A percentile compares a stretch with the other conserved stretches of the same genome.
Conservation (phyloP, 73 alveolate species). For the Paraurostyla sp. region DNA sequence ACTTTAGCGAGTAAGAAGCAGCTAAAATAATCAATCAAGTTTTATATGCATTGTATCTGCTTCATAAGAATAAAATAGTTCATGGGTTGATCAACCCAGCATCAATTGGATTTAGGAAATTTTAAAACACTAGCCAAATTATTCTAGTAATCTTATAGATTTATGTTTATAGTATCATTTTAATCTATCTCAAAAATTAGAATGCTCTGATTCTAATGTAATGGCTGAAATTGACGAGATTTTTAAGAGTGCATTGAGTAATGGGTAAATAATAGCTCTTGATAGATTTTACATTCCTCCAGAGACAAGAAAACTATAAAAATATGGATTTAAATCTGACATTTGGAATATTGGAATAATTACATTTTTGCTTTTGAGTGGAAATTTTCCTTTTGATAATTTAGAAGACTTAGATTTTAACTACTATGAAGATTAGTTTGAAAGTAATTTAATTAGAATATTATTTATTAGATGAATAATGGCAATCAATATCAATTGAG, state of each 20-base stretch:
- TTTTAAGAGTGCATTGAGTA: neutral
- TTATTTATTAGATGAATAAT: neutral
- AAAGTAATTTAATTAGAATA: neutral
- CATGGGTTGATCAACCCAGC: neutral
- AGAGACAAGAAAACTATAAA: neutral
- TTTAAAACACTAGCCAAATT: conserved; percentile 10
- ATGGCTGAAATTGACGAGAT: neutral
- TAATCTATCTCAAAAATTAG: neutral
- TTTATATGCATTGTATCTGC: neutral
- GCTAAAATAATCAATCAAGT: conserved; percentile 8
- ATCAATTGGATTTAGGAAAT: conserved; percentile 8
- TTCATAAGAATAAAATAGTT: neutral
- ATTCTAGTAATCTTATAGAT: neutral
- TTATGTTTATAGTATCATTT: neutral
- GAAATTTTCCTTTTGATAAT: conserved; percentile 7
- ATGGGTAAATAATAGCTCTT: neutral
- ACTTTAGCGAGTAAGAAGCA: conserved; percentile 42
- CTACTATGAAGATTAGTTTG: conserved; percentile 25
- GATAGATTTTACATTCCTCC: conserved; percentile 35
- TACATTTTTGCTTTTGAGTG: neutral
- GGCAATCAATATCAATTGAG: conserved; percentile 12
- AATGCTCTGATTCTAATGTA: neutral
- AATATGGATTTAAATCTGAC: conserved; percentile 9
- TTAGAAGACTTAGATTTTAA: neutral
- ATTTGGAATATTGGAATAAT: conserved; percentile 3